Base-by-base conservation (phyloP, 192 early-diverging fungal species). In the Gamsiella multidivaricata region DNA sequence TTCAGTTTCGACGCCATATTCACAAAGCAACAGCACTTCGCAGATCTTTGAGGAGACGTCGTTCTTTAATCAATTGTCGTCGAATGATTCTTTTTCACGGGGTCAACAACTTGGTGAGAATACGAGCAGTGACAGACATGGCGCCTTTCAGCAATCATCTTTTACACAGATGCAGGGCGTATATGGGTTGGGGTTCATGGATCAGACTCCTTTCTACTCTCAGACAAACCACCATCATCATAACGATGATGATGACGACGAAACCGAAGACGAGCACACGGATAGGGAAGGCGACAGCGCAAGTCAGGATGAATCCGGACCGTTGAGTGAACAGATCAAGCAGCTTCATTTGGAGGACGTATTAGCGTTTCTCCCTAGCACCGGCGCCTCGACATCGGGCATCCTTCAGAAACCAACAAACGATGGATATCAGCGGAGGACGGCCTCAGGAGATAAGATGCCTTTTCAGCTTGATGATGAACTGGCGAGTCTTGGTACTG, bases 41-140 rank as follows among this genome's bases (percentile, higher is more conserved):
- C 74, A 78, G 41, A 78, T 78, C 52, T 78, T 78, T 64, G 74
- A 78, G 43, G 74, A 78, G 41, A 78, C 74, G 8, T 78, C 74
- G 3, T 78, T 78, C 22, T 78, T 78, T 37, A 78, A 78, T 9
- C 74, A 78, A 31, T 29, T 78, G 2, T 78, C 74, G 0, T 78
- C 74, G 4, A 78, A 62, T n/a, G 74, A 78, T 29, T 69, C 65
- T 9, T 10, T 78, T 9, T 58, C 74, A 7, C 45, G 74, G 11
- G 74, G 65, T n/a, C 70, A 73, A n/a, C 60, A 49, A n/a, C 58
- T 39, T 42, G 25, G 23, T 23, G 54, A 46, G 34, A 12, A 34
- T 32, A 18, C 29, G 1, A 14, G 37, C 36, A 57, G 36, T 29
- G 57, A 60, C 0, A 39, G 43, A 25, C 54, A 37, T 3, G 61